Evolutionary conservation across 768 basidiomycete species (phyloP).

Genomic region (Rickenella mellea): DNA sequence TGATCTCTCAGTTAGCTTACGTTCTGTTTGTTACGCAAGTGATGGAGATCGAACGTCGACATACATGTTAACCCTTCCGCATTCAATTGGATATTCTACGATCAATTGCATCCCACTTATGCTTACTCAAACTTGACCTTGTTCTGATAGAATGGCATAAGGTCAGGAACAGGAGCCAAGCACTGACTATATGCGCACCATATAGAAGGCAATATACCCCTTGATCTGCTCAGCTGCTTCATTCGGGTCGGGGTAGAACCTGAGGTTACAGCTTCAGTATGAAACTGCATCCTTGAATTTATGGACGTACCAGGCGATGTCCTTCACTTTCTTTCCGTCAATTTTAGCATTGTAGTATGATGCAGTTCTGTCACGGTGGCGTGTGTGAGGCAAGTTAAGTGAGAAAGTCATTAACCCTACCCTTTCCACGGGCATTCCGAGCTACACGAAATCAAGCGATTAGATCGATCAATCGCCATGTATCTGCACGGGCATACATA

Average conservation of each 20-base stretch:
- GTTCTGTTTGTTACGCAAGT: no score
- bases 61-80: no score
- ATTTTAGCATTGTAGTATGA: constrained; percentile 55
- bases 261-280: constrained; percentile 15
- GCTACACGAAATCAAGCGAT: no score
- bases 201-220: constrained; percentile 70
- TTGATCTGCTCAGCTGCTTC: constrained; percentile 53
- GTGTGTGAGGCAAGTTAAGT: background rate
- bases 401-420: constrained; percentile 21
- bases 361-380: constrained; percentile 38
- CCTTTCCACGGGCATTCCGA: constrained; percentile 66
- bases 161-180: no score
- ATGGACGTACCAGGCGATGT: constrained; percentile 54
- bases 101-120: no score
- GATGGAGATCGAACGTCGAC: no score
- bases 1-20: background rate
- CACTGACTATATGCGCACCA: no score
- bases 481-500: constrained; percentile 26
- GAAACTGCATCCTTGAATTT: background rate
- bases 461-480: no score
- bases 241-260: constrained; percentile 58
- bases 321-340: constrained; percentile 36
- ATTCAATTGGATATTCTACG: no score
- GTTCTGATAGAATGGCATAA: no score
- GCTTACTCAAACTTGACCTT: no score